These are phyloP conservation scores for Pittosporum tobira DNA, from an alignment of 129 eudicot genomes.

Conservation along the genomic window DNA sequence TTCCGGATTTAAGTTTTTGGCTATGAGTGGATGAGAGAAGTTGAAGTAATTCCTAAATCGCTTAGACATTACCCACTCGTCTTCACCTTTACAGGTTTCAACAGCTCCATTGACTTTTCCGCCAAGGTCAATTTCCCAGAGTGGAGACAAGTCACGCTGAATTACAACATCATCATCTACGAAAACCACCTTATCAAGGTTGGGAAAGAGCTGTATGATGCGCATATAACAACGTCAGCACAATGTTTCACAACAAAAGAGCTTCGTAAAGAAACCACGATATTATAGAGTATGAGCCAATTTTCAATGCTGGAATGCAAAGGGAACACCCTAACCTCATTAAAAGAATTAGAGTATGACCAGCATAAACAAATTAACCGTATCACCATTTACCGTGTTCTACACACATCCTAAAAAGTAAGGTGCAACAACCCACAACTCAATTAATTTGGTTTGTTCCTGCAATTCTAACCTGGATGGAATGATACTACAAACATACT, in stretches of 20 bases:
- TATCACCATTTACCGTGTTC: neutral
- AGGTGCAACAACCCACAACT: neutral
- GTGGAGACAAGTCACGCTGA: slow-evolving; percentile 85
- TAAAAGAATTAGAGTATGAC: too few species aligned
- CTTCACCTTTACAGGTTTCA: slow-evolving; percentile 97
- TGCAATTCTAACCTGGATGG: neutral
- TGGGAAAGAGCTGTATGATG: slow-evolving; percentile 82
- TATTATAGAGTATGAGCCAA: neutral
- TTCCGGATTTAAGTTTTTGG: slow-evolving; percentile 77
- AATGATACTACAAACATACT: neutral
- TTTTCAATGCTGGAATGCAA: too few species aligned
- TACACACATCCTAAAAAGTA: neutral
- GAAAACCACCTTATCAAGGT: slow-evolving; percentile 94
- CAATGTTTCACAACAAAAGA: neutral
- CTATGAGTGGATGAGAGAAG: slow-evolving; percentile 88
- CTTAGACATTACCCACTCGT: slow-evolving; percentile 96
- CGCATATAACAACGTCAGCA: slow-evolving; percentile 16
- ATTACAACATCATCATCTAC: slow-evolving; percentile 90
- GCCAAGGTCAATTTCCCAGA: slow-evolving; percentile 82
- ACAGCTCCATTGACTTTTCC: slow-evolving; percentile 99
- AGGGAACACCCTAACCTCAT: too few species aligned
- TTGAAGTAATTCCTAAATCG: slow-evolving; percentile 83
- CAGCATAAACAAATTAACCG: neutral
- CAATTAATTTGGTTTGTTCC: neutral
- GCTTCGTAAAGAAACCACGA: neutral